Evolutionary conservation across 805 yeast genomes (phyloP).

Genomic region (Yarrowia phangngaensis): DNA sequence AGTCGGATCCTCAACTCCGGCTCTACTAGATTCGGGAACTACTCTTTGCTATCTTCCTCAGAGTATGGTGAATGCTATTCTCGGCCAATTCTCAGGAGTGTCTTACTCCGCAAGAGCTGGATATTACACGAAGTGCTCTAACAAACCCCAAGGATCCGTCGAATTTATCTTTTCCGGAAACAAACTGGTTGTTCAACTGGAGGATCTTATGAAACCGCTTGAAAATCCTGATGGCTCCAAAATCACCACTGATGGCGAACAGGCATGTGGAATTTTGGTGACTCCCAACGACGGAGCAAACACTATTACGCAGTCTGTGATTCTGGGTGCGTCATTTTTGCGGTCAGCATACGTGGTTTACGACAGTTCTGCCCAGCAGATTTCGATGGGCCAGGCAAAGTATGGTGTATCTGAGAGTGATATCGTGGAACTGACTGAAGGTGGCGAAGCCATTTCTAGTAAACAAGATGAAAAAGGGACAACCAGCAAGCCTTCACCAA

Average conservation of each 20-base stretch:
- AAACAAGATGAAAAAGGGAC: too few relatives aligned
- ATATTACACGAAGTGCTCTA: constrained; percentile 42
- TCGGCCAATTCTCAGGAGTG: constrained; percentile 51
- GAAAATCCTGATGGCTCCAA: constrained; percentile 24
- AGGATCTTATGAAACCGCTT: constrained; percentile 48
- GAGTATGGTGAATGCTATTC: constrained; percentile 30
- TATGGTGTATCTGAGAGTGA: constrained; percentile 28
- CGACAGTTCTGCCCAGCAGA: constrained; percentile 54
- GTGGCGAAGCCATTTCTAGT: too few relatives aligned
- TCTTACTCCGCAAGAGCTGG: constrained; percentile 44
- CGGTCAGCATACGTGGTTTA: constrained; percentile 62
- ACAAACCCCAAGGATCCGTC: constrained; percentile 39
- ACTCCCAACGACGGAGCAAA: constrained; percentile 35
- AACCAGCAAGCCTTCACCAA: too few relatives aligned
- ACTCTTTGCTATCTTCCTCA: constrained; percentile 48
- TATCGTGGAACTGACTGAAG: constrained; percentile 18
- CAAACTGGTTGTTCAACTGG: constrained; percentile 83
- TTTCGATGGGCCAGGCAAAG: constrained; percentile 54
- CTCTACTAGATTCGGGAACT: constrained; percentile 53
- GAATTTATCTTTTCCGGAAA: constrained; percentile 88
- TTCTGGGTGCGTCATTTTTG: constrained; percentile 59
- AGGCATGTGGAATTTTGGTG: constrained; percentile 49
- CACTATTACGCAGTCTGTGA: constrained; percentile 13
- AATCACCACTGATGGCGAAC: constrained; percentile 21
- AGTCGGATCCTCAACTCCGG: constrained; percentile 22